Base-by-base conservation (phyloP, 208 protist species). In the Crithidia thermophila region DNA sequence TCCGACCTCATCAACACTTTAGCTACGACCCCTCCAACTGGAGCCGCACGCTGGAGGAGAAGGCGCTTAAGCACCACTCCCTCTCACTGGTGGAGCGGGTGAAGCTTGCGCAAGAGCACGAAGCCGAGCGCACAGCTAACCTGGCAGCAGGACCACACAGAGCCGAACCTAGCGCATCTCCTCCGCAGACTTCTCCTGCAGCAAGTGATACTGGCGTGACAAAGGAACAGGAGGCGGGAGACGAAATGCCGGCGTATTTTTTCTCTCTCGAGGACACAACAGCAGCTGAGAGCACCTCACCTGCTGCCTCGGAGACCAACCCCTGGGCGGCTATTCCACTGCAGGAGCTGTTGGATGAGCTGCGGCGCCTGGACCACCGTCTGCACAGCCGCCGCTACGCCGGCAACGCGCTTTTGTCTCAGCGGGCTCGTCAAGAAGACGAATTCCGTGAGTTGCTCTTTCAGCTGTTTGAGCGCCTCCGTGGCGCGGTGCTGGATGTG, bases 11-110 rank as follows among this genome's bases (percentile, higher is more conserved):
- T 50, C 84, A 91, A 57, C 82, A 89, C 79, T 93, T 92, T 66
- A 95, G 87, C 23, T 88, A 91, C 69, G 90, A 95, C 69, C 90
- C 90, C 0, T 81, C 77, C 2, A 84, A 71, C 57, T 92, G 85
- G 89, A 92, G 86, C 45, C 75, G 89, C 25, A 20, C 42, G 14
- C 56, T 91, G 23, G 75, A 78, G 47, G 81, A 84, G 46, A 82
- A 83, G 61, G 56, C 57, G 21, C 88, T 88, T 58, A 20, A 74
- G 40, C 25, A 82, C 28, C 33, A 56, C 25, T 53, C 42, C n/a
- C 61, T 89, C 4, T 52, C 67, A 0, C 25, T 94, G 2, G 51
- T 88, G 9, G 77, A 89, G 46, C 84, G 88, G 14, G 43, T 94
- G 36, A 60, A 57, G 11, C n/a, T 50, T 14, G 20, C 77, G 18